Evolutionary conservation across 495 filamentous ascomycete species (phyloP).

Genomic region (Penicillium cosmopolitanum): DNA sequence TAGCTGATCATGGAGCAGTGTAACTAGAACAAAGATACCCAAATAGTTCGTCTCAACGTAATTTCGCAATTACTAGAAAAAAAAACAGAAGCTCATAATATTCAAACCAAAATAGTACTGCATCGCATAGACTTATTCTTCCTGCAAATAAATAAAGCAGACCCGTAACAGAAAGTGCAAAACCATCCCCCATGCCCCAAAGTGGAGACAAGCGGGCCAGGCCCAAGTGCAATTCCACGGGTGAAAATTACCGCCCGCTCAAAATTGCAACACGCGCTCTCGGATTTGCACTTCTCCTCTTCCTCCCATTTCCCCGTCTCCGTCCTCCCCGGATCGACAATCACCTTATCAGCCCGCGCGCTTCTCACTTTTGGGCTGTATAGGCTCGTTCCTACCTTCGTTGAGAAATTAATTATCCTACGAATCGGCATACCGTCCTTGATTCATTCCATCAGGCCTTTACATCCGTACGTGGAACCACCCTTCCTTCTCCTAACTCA

Average conservation of each 20-base stretch:
- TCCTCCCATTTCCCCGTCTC: neutral
- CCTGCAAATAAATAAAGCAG: no score
- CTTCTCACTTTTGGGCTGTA: no score
- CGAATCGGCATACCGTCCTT: no score
- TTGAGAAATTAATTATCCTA: neutral
- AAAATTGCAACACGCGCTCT: constrained; percentile 13
- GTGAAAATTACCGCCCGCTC: constrained; percentile 19
- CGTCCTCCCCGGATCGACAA: constrained; percentile 10
- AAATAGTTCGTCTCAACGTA: neutral
- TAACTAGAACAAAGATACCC: no score
- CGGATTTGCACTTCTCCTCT: constrained; percentile 17
- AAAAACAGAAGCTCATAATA: no score
- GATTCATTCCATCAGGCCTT: no score
- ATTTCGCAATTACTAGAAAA: neutral
- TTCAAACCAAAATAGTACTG: no score
- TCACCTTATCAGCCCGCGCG: constrained; percentile 3
- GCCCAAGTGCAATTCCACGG: neutral
- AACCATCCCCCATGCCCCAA: neutral
- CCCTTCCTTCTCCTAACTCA: no score
- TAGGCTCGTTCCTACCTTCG: neutral
- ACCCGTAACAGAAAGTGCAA: neutral
- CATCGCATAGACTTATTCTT: no score
- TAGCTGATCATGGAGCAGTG: no score
- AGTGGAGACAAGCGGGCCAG: neutral
- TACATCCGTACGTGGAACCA: no score